Evolutionary conservation across 176 grass and related monocot genomes (phyloP).

Genomic region (Eremochloa ophiuroides): DNA sequence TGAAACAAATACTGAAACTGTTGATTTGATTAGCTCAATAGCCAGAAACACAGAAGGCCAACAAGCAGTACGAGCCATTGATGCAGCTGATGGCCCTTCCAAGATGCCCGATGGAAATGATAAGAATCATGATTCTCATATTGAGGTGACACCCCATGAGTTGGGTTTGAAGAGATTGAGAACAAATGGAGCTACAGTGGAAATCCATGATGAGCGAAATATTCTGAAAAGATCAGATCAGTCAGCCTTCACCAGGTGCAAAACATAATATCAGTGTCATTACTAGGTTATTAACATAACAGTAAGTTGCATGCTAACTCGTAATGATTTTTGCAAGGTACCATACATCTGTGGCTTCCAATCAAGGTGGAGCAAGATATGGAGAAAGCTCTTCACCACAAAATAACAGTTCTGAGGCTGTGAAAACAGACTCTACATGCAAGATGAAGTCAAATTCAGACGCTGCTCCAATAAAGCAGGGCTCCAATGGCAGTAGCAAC

Average conservation of each 20-base stretch:
- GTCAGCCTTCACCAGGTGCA: constrained; percentile 92
- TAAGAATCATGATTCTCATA: constrained; percentile 30
- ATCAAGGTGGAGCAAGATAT: constrained; percentile 51
- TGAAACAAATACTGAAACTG: constrained; percentile 48
- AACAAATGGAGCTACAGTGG: constrained; percentile 41
- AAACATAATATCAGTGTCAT: constrained; percentile 67
- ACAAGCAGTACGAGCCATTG: constrained; percentile 14
- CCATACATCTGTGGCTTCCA: constrained; percentile 60
- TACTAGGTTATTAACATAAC: constrained; percentile 25
- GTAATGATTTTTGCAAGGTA: constrained; percentile 78
- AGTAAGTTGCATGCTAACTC: constrained; percentile 61
- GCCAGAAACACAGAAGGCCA: constrained; percentile 38
- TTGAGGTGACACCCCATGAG: constrained; percentile 42
- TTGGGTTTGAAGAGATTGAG: constrained; percentile 68
- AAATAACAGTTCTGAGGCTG: constrained; percentile 73
- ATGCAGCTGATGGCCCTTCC: constrained; percentile 37
- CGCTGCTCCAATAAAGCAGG: constrained; percentile 61
- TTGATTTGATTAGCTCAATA: constrained; percentile 77
- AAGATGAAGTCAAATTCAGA: constrained; percentile 58
- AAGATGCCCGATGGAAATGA: constrained; percentile 51
- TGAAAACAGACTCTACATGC: constrained; percentile 59
- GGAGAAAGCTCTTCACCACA: constrained; percentile 69
- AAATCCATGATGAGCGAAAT: constrained; percentile 53
- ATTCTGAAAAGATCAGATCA: constrained; percentile 66
- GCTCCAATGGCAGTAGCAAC: constrained; percentile 83